Percentiles rank a stretch among this genome's conserved stretches.
phyloP scores from a whole-genome alignment of 306 rosid species.

The Cicer cuneatum region DNA sequence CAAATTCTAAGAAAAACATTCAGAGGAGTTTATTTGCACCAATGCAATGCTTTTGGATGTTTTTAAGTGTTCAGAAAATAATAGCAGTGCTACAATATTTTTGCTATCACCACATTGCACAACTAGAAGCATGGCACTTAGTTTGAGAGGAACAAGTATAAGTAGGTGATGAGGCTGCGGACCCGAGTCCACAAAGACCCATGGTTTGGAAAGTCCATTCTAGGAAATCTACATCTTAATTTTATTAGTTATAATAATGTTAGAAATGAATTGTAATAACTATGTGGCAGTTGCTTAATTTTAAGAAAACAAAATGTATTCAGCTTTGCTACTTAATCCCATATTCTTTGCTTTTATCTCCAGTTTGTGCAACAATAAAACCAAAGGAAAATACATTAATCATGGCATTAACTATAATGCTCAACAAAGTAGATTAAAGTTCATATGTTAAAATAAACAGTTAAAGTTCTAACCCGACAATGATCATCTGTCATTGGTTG shows the following conservation, averaged over 20 bases:
- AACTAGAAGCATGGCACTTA: neutral
- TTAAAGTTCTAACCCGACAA: slow-evolving; percentile 78
- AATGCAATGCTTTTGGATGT: neutral
- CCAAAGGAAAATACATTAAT: neutral
- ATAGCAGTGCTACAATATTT: no score
- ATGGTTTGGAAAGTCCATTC: no score
- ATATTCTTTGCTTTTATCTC: neutral
- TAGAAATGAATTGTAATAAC: no score
- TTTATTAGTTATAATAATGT: no score
- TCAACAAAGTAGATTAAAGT: slow-evolving; percentile 18
- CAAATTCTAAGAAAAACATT: no score
- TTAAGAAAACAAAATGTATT: no score
- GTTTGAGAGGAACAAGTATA: slow-evolving; percentile 3
- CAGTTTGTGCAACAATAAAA: slow-evolving; percentile 26
- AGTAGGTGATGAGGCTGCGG: neutral
- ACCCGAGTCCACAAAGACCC: no score
- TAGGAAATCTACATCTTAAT: no score
- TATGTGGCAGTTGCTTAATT: no score
- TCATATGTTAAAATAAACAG: slow-evolving; percentile 38
- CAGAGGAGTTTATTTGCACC: neutral
- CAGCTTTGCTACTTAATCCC: slow-evolving; percentile 15
- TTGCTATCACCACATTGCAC: no score
- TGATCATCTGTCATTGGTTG: slow-evolving; percentile 89
- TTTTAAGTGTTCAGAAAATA: no score
- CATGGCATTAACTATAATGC: slow-evolving; percentile 3